Percentiles rank a stretch among this genome's conserved stretches.
Evolutionary conservation across 176 grass and related monocot species (phyloP).

Genomic region (Pharus latifolius): DNA sequence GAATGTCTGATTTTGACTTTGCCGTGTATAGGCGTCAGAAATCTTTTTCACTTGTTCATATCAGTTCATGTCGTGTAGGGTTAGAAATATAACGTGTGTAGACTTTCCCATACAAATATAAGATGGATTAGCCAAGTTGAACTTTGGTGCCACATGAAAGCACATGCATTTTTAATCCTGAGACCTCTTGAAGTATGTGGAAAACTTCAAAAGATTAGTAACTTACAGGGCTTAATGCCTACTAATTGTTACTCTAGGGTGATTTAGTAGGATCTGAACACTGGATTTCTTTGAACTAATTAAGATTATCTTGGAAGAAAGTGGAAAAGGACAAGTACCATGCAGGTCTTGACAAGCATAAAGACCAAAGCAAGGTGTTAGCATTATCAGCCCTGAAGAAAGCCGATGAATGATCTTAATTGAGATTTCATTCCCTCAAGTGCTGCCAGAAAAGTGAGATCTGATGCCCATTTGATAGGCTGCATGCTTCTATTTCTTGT

Average conservation of each 20-base stretch:
- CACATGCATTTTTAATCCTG: too few species aligned
- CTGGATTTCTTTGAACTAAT: slow-evolving; percentile 10
- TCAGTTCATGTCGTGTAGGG: too few species aligned
- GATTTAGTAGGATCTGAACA: background rate
- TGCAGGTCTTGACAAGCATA: slow-evolving; percentile 10
- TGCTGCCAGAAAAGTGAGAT: slow-evolving; percentile 8
- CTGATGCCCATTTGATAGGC: slow-evolving; percentile 35
- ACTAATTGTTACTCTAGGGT: background rate
- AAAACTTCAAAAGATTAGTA: too few species aligned
- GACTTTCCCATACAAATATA: too few species aligned
- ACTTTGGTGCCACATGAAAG: too few species aligned
- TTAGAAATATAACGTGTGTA: too few species aligned
- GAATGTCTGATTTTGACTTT: too few species aligned
- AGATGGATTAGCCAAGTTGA: too few species aligned
- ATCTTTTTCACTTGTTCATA: too few species aligned
- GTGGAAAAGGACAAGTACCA: slow-evolving; percentile 16
- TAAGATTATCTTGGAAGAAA: slow-evolving; percentile 13
- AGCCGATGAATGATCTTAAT: slow-evolving; percentile 20
- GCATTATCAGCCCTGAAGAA: background rate
- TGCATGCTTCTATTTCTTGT: background rate
- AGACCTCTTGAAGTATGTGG: too few species aligned
- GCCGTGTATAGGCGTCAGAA: too few species aligned
- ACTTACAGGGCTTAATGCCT: too few species aligned
- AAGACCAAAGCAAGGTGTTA: background rate
- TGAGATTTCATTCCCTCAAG: slow-evolving; percentile 45